Conservation (phyloP, 768 basidiomycete species). For the Tricholoma saponaceum region DNA sequence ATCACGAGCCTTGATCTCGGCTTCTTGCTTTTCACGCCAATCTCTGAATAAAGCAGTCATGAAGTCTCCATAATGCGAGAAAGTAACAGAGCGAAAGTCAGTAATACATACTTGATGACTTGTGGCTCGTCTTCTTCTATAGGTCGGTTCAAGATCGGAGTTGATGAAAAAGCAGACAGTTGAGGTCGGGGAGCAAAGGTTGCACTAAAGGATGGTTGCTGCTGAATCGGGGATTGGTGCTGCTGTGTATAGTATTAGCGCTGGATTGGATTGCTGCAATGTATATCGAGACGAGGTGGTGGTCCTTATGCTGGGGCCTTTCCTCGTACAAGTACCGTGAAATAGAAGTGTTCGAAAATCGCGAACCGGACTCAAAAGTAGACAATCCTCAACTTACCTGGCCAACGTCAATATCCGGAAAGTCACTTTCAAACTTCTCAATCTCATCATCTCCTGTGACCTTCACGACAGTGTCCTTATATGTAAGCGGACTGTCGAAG, state of each 20-base stretch:
- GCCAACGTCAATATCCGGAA: conserved; percentile 69
- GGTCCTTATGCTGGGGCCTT: not conserved
- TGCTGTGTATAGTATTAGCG: conserved; percentile 13
- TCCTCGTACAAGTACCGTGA: not conserved
- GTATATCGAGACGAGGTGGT: not conserved
- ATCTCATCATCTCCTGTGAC: conserved; percentile 85
- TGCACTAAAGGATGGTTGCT: conserved; percentile 38
- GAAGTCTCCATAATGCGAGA: not conserved
- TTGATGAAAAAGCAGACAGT: conserved; percentile 63
- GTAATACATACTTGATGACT: conserved; percentile 67
- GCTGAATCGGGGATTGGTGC: conserved; percentile 29
- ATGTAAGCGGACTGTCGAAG: conserved; percentile 48
- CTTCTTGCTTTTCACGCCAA: conserved; percentile 86
- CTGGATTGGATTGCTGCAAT: not conserved
- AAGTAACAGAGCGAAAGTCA: not conserved
- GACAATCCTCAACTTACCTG: conserved; percentile 24
- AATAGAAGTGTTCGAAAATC: not conserved
- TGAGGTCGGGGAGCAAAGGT: conserved; percentile 80
- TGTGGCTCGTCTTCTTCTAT: conserved; percentile 80
- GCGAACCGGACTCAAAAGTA: not conserved
- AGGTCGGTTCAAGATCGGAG: conserved; percentile 67
- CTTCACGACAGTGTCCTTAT: conserved; percentile 52
- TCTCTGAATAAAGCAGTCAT: conserved; percentile 39
- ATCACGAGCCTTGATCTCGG: conserved; percentile 80
- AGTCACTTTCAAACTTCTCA: conserved; percentile 81